Evolutionary conservation across 1,284 basidiomycete species (phyloP).

Genomic region (Ceratobasidium sp.): DNA sequence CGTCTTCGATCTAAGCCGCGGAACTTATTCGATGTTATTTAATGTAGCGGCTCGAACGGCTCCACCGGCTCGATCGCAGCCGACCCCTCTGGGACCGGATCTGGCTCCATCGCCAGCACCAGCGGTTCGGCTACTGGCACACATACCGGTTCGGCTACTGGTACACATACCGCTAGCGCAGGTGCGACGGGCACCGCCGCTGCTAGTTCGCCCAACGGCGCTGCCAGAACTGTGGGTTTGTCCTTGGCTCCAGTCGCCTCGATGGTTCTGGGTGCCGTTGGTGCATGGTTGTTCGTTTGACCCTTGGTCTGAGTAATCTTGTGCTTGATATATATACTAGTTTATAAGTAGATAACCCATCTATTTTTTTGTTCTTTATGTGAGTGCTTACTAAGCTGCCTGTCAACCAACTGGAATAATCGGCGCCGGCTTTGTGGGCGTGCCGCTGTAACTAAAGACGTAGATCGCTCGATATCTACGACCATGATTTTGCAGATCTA

Average conservation of each 20-base stretch:
- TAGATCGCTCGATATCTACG: background rate
- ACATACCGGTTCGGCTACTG: too few species aligned
- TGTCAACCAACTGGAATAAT: background rate
- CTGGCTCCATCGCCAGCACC: too few species aligned
- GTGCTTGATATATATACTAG: background rate
- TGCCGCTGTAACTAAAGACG: background rate
- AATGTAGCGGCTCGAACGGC: constrained; percentile 5
- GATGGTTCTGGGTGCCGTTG: too few species aligned
- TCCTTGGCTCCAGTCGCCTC: too few species aligned
- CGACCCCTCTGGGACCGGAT: too few species aligned
- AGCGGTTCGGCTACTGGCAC: too few species aligned
- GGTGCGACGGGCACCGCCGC: too few species aligned
- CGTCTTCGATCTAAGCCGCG: background rate
- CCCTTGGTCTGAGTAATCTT: background rate
- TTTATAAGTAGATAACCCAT: background rate
- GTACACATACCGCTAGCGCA: too few species aligned
- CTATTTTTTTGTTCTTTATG: background rate
- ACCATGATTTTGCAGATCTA: background rate
- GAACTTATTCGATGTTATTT: background rate
- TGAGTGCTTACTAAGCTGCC: background rate
- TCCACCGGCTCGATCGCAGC: too few species aligned
- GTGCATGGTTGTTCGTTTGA: too few species aligned
- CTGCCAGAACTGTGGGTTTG: too few species aligned
- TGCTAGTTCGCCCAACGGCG: too few species aligned
- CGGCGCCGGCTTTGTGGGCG: background rate